phyloP scores from a whole-genome alignment of 2,329 filamentous ascomycete species.

The Neonectria punicea region DNA sequence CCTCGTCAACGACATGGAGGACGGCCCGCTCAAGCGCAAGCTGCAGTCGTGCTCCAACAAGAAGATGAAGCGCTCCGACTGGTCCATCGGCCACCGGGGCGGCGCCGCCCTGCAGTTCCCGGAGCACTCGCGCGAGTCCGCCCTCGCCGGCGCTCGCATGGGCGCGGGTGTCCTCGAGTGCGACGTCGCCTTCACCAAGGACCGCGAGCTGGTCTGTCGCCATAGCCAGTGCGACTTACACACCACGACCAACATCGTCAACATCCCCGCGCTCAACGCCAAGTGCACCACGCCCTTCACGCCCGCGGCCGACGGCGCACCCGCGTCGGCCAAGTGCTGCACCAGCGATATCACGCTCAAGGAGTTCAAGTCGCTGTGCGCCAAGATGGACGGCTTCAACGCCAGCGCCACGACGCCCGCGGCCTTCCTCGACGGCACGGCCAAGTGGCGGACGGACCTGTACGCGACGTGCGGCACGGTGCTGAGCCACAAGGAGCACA shows the following conservation, averaged over 20 bases:
- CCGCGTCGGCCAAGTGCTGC: slow-evolving; percentile 74
- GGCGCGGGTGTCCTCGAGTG: slow-evolving; percentile 75
- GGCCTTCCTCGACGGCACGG: slow-evolving; percentile 68
- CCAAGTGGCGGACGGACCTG: slow-evolving; percentile 71
- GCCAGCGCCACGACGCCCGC: slow-evolving; percentile 65
- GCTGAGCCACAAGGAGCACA: slow-evolving; percentile 70
- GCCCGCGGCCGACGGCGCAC: slow-evolving; percentile 60
- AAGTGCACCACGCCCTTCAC: slow-evolving; percentile 72
- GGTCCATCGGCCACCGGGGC: slow-evolving; percentile 72
- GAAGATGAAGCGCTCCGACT: slow-evolving; percentile 61
- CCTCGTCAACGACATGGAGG: slow-evolving; percentile 71
- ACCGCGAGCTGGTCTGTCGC: slow-evolving; percentile 73
- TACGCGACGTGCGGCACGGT: slow-evolving; percentile 73
- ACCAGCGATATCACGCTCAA: slow-evolving; percentile 75
- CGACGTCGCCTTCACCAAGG: slow-evolving; percentile 74
- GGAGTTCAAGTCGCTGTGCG: slow-evolving; percentile 75
- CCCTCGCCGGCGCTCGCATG: slow-evolving; percentile 72
- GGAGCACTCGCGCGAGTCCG: slow-evolving; percentile 70
- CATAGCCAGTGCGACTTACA: slow-evolving; percentile 76
- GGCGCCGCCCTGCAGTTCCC: slow-evolving; percentile 71
- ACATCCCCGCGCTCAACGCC: slow-evolving; percentile 67
- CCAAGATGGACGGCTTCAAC: slow-evolving; percentile 76
- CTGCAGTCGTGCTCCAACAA: slow-evolving; percentile 68
- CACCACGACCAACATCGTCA: slow-evolving; percentile 75
- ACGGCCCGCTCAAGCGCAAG: slow-evolving; percentile 67